phyloP scores from a whole-genome alignment of 2,329 filamentous ascomycete species.

The Fusarium protoensiforme region DNA sequence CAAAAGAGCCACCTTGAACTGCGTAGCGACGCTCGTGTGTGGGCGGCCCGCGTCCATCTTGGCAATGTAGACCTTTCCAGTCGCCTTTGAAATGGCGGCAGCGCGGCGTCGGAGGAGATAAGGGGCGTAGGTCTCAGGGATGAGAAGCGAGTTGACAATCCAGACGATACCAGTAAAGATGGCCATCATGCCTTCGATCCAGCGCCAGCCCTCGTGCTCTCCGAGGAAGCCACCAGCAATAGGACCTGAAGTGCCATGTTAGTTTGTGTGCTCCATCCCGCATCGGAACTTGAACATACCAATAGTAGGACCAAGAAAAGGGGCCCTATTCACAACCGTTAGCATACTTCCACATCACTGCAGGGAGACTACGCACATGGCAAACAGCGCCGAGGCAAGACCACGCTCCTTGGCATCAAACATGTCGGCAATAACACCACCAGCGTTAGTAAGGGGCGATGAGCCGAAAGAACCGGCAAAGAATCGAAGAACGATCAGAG shows the following conservation, averaged over 20 bases:
- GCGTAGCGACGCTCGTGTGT: conserved; percentile 54
- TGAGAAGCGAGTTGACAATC: conserved; percentile 60
- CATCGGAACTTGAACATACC: conserved; percentile 43
- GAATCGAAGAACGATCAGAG: conserved; percentile 76
- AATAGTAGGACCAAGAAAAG: conserved; percentile 71
- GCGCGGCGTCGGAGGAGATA: conserved; percentile 66
- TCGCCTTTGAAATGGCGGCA: conserved; percentile 59
- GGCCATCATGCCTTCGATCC: conserved; percentile 71
- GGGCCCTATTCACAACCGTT: conserved; percentile 51
- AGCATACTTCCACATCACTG: not conserved
- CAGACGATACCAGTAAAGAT: conserved; percentile 70
- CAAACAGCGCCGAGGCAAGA: conserved; percentile 68
- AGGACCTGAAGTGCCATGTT: conserved; percentile 53
- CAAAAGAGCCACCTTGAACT: conserved; percentile 67
- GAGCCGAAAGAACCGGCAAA: conserved; percentile 72
- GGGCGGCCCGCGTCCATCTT: conserved; percentile 58
- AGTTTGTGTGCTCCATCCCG: not conserved
- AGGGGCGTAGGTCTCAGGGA: conserved; percentile 72
- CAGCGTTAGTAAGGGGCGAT: conserved; percentile 70
- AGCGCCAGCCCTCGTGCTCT: conserved; percentile 70
- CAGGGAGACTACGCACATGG: conserved; percentile 47
- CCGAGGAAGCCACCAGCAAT: conserved; percentile 73
- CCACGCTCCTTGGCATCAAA: conserved; percentile 66
- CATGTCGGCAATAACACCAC: conserved; percentile 73
- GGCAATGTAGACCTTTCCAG: conserved; percentile 66